phyloP scores from a whole-genome alignment of 2,329 filamentous ascomycete species.

The Pyricularia sp. region DNA sequence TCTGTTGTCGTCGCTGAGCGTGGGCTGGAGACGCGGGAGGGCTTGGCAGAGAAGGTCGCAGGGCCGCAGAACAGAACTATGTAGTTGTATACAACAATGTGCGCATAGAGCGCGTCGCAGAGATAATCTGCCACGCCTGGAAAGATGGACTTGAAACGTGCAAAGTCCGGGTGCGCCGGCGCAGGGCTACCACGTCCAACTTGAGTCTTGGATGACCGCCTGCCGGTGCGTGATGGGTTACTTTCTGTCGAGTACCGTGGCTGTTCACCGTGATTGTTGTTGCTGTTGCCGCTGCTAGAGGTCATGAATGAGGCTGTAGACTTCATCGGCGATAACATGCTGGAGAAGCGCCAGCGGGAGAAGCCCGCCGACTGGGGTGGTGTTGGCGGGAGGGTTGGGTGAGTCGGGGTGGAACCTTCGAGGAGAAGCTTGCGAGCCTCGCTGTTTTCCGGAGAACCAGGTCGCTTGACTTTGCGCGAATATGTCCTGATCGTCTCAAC shows the following conservation, averaged over 20 bases:
- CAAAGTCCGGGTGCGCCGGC: conserved; percentile 6
- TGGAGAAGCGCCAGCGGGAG: background rate
- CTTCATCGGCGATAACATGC: conserved; percentile 1
- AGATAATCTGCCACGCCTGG: conserved; percentile 37
- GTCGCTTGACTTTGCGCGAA: conserved; percentile 38
- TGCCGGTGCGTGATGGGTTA: background rate
- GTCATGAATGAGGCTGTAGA: background rate
- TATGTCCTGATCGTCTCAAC: conserved; percentile 45
- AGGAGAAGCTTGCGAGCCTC: conserved; percentile 10
- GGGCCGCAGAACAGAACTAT: conserved; percentile 23
- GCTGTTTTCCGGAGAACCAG: conserved; percentile 8
- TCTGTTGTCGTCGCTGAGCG: conserved; percentile 6
- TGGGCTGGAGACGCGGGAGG: conserved; percentile 5
- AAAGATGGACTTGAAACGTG: conserved; percentile 36
- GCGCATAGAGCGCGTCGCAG: conserved; percentile 45
- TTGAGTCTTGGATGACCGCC: background rate
- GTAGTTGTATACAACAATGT: conserved; percentile 47
- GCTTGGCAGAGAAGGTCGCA: conserved; percentile 8
- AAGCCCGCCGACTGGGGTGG: conserved; percentile 16
- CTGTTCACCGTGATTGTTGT: background rate
- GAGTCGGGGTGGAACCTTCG: background rate
- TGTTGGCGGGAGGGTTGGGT: conserved; percentile 10
- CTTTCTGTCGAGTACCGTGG: background rate
- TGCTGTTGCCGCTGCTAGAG: conserved; percentile 6
- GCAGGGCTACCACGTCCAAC: background rate